These are phyloP conservation scores for Leishmania mexicana DNA, from an alignment of 208 protist species.

Conservation along the genomic window DNA sequence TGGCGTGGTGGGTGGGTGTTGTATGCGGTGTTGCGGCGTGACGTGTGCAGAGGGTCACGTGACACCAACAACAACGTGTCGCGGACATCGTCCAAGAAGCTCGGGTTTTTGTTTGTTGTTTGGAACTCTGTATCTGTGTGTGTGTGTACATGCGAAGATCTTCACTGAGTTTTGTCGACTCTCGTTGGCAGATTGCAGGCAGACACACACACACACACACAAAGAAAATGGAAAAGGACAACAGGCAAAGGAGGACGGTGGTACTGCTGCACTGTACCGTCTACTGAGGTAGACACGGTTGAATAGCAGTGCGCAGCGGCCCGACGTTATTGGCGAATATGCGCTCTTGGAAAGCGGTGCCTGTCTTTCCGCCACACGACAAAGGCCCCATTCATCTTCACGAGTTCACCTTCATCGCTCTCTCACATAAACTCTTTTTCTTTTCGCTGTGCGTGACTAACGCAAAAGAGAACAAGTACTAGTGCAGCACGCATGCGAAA, in stretches of 20 bases:
- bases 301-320: not conserved
- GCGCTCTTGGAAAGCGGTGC: not conserved
- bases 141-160: not conserved
- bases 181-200: too few relatives aligned
- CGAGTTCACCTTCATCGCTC: not conserved
- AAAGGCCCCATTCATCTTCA: not conserved
- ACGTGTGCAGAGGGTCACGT: not conserved
- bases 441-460: not conserved
- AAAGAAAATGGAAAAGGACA: not conserved
- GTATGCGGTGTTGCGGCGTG: not conserved
- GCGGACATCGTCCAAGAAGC: not conserved
- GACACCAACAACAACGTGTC: not conserved
- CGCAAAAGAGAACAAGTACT: not conserved
- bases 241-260: not conserved
- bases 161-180: not conserved
- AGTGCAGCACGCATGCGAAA: not conserved
- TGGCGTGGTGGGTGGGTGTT: not conserved
- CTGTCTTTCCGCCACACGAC: not conserved
- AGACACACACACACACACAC: not conserved
- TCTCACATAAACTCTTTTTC: not conserved
- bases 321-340: not conserved
- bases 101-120: not conserved
- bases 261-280: too few relatives aligned
- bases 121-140: not conserved
- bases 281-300: not conserved